Evolutionary conservation across 192 early-diverging fungal species (phyloP).

Genomic region (Geranomyces michiganensis): DNA sequence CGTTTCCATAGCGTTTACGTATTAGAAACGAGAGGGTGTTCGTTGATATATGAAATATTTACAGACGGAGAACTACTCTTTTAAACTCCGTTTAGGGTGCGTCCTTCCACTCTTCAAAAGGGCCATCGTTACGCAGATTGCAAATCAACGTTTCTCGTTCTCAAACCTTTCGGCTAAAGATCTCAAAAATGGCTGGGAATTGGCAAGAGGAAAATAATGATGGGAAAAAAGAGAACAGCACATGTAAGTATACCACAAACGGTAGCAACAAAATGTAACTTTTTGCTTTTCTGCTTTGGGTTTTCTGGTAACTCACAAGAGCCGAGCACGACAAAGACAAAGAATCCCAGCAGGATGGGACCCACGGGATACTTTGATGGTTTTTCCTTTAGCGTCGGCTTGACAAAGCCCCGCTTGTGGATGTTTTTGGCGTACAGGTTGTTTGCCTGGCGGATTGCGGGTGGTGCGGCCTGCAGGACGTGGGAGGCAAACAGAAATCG

Average conservation of each 20-base stretch:
- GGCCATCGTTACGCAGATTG: no score
- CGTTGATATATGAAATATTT: no score
- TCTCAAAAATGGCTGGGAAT: constrained; percentile 6
- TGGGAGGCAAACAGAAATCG: neutral
- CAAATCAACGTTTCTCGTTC: no score
- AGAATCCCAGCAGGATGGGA: constrained; percentile 32
- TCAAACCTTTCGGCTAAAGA: constrained; percentile 9
- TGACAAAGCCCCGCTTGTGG: constrained; percentile 40
- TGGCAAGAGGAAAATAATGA: neutral
- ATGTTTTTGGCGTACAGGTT: constrained; percentile 32
- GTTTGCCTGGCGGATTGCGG: constrained; percentile 37
- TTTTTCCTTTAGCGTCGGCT: constrained; percentile 29
- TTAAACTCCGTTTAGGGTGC: no score
- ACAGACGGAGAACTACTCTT: no score
- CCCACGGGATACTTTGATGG: constrained; percentile 34
- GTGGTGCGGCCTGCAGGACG: constrained; percentile 26
- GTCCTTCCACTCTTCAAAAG: no score
- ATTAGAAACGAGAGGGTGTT: no score
- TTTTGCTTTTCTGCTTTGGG: no score
- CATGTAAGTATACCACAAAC: neutral
- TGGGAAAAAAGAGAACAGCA: neutral
- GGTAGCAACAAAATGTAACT: neutral
- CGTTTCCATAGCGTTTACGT: no score
- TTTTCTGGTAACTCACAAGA: constrained; percentile 27
- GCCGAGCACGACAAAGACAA: constrained; percentile 37